Conservation (phyloP, 1,139 yeast species). For the Lodderomyces metapsilosis region DNA sequence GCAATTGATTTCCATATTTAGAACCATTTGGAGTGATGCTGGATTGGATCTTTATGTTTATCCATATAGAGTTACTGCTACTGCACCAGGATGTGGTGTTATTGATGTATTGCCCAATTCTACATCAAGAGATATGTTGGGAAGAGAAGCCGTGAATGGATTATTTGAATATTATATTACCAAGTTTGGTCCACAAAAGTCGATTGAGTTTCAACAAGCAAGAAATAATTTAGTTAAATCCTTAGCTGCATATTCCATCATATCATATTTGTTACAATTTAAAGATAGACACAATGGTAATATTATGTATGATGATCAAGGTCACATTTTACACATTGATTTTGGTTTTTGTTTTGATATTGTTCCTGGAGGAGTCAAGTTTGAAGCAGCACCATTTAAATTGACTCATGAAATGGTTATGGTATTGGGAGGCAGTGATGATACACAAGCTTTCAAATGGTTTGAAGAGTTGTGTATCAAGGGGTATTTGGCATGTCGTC, state of each 20-base stretch:
- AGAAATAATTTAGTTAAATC: constrained; percentile 91
- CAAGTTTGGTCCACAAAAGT: constrained; percentile 91
- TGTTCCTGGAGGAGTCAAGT: constrained; percentile 98
- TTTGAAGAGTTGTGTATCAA: constrained; percentile 94
- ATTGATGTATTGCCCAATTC: constrained; percentile 96
- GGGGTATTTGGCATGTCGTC: constrained; percentile 87
- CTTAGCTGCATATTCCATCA: constrained; percentile 92
- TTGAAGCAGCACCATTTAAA: constrained; percentile 97
- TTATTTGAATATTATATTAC: constrained; percentile 88
- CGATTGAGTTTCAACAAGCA: constrained; percentile 87
- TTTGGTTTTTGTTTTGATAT: constrained; percentile 98
- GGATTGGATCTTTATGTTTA: constrained; percentile 89
- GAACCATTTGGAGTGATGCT: constrained; percentile 83
- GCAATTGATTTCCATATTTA: constrained; percentile 86
- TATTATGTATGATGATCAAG: constrained; percentile 95
- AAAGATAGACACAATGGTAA: constrained; percentile 99
- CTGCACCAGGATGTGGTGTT: constrained; percentile 99
- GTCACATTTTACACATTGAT: constrained; percentile 93
- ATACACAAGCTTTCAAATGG: constrained; percentile 88
- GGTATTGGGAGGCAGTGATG: constrained; percentile 86
- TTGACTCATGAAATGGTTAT: constrained; percentile 94
- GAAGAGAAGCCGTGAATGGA: constrained; percentile 98
- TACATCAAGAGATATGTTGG: constrained; percentile 95
- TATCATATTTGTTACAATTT: constrained; percentile 87
- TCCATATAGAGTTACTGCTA: constrained; percentile 95